Conservation (phyloP, 371 early-diverging fungal species). For the Circinella minor region DNA sequence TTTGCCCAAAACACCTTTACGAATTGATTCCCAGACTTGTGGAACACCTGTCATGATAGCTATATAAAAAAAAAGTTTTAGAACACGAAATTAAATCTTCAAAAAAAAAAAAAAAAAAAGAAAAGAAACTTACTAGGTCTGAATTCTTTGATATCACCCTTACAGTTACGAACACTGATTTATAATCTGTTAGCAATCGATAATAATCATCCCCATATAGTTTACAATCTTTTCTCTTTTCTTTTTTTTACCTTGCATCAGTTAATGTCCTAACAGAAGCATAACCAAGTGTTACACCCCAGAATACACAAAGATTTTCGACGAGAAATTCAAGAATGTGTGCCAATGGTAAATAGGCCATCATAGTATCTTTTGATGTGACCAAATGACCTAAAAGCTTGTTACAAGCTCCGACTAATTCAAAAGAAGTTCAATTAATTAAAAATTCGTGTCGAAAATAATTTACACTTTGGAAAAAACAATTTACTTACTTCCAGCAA, state of each 20-base stretch:
- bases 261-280: slow-evolving; percentile 81
- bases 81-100: too few species aligned
- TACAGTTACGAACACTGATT: slow-evolving; percentile 82
- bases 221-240: too few species aligned
- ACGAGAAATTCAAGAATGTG: slow-evolving; percentile 87
- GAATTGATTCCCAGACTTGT: slow-evolving; percentile 86
- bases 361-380: slow-evolving; percentile 61
- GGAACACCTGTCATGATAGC: slow-evolving; percentile 85
- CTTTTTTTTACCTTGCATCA: slow-evolving; percentile 36
- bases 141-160: slow-evolving; percentile 77
- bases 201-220: too few species aligned
- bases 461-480: not conserved
- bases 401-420: not conserved
- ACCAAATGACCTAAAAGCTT: slow-evolving; percentile 41
- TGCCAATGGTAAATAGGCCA: slow-evolving; percentile 95
- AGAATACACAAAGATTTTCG: slow-evolving; percentile 66
- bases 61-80: too few species aligned
- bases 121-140: slow-evolving; percentile 54
- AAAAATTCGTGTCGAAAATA: slow-evolving; percentile 5
- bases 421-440: not conserved
- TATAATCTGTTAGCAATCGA: too few species aligned
- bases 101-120: too few species aligned
- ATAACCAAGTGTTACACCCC: slow-evolving; percentile 81
- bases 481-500: slow-evolving; percentile 75
- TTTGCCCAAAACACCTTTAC: slow-evolving; percentile 69